These are phyloP conservation scores for Lycium ferocissimum DNA, from an alignment of 257 asterid species.

Conservation along the genomic window DNA sequence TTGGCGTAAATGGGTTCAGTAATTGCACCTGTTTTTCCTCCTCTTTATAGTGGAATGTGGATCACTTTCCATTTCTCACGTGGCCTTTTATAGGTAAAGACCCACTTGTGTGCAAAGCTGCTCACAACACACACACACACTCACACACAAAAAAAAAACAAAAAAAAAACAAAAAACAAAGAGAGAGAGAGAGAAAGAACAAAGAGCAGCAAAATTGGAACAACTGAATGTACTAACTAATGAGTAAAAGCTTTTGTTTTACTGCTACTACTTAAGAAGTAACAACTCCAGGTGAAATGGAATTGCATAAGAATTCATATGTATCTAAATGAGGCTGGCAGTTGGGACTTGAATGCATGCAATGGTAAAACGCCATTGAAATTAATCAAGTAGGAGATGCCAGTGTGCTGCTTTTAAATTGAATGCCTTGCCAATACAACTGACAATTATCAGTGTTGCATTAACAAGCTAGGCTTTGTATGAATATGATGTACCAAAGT, in stretches of 20 bases:
- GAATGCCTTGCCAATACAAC: constrained; percentile 17
- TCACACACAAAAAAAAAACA: too few species aligned
- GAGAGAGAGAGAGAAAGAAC: too few species aligned
- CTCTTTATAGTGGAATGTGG: neutral
- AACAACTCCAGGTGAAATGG: neutral
- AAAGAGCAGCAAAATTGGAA: neutral
- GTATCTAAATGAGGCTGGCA: neutral
- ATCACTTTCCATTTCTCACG: neutral
- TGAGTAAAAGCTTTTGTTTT: too few species aligned
- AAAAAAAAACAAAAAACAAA: too few species aligned
- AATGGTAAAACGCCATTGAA: neutral
- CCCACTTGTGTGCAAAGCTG: neutral
- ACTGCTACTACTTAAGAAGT: neutral
- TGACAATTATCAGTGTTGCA: constrained; percentile 1
- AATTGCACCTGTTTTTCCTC: neutral
- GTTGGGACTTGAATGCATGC: neutral
- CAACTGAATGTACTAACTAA: neutral
- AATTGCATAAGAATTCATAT: neutral
- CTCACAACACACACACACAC: neutral
- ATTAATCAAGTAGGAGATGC: neutral
- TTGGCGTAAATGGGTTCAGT: neutral
- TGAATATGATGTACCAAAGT: constrained; percentile 19
- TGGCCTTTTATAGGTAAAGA: neutral
- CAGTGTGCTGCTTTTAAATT: constrained; percentile 14
- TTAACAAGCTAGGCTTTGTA: constrained; percentile 1